Conservation (phyloP, 2,329 filamentous ascomycete genomes). For the Leptographium lundbergii region DNA sequence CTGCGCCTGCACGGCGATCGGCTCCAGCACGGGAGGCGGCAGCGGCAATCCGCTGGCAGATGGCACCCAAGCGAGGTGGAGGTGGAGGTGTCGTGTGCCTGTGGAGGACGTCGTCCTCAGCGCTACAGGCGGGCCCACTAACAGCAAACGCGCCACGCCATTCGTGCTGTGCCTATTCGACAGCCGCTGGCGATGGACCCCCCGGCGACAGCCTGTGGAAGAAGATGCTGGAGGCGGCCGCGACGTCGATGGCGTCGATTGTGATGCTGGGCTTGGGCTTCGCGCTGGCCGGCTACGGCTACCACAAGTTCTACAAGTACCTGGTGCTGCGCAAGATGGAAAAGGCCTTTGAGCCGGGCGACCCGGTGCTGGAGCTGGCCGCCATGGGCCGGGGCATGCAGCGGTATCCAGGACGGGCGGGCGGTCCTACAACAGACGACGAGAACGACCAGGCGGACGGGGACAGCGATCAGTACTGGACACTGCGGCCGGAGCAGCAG, state of each 20-base stretch:
- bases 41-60: too few relatives aligned
- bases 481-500: constrained; percentile 59
- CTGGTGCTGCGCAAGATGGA: constrained; percentile 87
- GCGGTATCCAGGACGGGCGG: constrained; percentile 16
- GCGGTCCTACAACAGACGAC: not conserved
- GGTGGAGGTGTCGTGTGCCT: not conserved
- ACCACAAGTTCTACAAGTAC: constrained; percentile 79
- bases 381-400: constrained; percentile 46
- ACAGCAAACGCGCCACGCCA: not conserved
- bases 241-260: constrained; percentile 65
- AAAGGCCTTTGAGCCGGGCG: constrained; percentile 81
- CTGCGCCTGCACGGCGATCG: not conserved
- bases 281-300: constrained; percentile 57
- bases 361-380: constrained; percentile 75
- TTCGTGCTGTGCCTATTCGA: not conserved
- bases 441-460: constrained; percentile 19
- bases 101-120: too few relatives aligned
- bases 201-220: constrained; percentile 20
- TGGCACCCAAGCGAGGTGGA: too few relatives aligned
- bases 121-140: not conserved
- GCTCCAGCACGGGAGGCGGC: not conserved
- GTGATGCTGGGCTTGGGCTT: constrained; percentile 55
- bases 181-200: not conserved
- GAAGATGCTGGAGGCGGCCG: constrained; percentile 63
- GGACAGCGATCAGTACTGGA: constrained; percentile 13